These are phyloP conservation scores for Candida loeiensis DNA, from an alignment of 805 yeast genomes.

Conservation along the genomic window DNA sequence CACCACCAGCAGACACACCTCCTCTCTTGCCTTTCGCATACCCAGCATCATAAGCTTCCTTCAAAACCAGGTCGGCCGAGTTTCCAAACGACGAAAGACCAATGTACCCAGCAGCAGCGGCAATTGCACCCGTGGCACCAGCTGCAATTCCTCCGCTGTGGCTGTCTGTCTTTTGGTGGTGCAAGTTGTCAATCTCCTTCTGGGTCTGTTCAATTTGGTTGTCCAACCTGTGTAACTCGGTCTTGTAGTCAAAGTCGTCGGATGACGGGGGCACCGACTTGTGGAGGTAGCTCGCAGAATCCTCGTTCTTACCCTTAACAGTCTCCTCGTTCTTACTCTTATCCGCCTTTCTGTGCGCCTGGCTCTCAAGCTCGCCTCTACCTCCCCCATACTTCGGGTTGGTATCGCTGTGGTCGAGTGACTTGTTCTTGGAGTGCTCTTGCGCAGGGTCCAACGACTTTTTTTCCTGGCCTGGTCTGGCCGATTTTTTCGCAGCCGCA, in stretches of 20 bases:
- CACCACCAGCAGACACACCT: not conserved
- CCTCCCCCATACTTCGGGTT: not conserved
- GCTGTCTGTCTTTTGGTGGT: constrained; percentile 1
- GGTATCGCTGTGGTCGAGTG: constrained; percentile 12
- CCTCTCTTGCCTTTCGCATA: not conserved
- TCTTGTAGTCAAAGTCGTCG: constrained; percentile 19
- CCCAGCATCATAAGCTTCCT: not conserved
- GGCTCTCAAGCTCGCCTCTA: not conserved
- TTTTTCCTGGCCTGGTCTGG: constrained; percentile 2
- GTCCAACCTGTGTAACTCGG: constrained; percentile 23
- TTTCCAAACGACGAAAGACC: not conserved
- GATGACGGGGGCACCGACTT: constrained; percentile 13
- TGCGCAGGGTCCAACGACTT: constrained; percentile 19
- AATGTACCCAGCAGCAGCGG: constrained; percentile 1
- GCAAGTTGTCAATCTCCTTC: constrained; percentile 18
- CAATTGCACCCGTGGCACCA: constrained; percentile 7
- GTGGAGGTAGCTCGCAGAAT: not conserved
- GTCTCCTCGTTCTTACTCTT: not conserved
- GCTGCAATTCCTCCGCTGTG: constrained; percentile 11
- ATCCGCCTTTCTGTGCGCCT: not conserved
- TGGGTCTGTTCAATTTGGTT: constrained; percentile 24
- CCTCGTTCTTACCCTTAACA: not conserved
- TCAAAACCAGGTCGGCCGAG: not conserved
- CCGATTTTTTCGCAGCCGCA: not conserved
- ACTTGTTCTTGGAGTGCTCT: constrained; percentile 29